Evolutionary conservation across 1,284 basidiomycete genomes (phyloP).

Genomic region (Phylloboletellus chloephorus): DNA sequence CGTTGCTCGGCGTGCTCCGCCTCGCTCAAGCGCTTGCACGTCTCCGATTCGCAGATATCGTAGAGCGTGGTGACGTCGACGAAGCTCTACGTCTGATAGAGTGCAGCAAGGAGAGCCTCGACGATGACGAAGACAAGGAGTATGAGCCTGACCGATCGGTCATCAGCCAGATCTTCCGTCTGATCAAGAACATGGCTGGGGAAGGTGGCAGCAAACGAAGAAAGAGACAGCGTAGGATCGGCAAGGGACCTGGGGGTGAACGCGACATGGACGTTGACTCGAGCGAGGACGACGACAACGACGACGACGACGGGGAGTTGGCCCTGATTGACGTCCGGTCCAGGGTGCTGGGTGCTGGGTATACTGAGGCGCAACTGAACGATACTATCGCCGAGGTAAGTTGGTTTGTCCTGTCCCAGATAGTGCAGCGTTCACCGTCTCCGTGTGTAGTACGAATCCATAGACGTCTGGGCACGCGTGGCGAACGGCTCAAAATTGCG

Average conservation of each 20-base stretch:
- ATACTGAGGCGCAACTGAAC: conserved; percentile 86
- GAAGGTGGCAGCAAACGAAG: conserved; percentile 37
- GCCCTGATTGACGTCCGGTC: conserved; percentile 81
- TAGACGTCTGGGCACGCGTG: conserved; percentile 70
- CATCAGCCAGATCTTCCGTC: conserved; percentile 79
- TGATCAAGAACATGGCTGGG: conserved; percentile 81
- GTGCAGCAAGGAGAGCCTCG: conserved; percentile 86
- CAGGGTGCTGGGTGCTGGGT: conserved; percentile 79
- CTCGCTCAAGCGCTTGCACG: conserved; percentile 93
- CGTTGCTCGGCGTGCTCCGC: conserved; percentile 90
- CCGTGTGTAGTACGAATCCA: conserved; percentile 67
- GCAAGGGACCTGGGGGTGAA: conserved; percentile 64
- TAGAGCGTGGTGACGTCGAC: conserved; percentile 87
- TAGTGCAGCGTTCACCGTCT: conserved; percentile 11
- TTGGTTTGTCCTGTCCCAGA: conserved; percentile 12
- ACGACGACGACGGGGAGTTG: conserved; percentile 63
- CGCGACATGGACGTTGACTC: conserved; percentile 65
- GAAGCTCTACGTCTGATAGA: conserved; percentile 97
- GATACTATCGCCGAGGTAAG: conserved; percentile 75
- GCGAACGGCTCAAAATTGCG: conserved; percentile 74
- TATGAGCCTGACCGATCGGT: conserved; percentile 71
- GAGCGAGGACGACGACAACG: conserved; percentile 50
- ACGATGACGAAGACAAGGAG: conserved; percentile 71
- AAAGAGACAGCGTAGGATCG: conserved; percentile 45
- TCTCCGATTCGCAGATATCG: conserved; percentile 76